A percentile compares a stretch with the other conserved stretches of the same genome.
These are phyloP conservation scores for Cutaneotrichosporon daszewskae DNA, from an alignment of 1,284 basidiomycete species.

Conservation along the genomic window DNA sequence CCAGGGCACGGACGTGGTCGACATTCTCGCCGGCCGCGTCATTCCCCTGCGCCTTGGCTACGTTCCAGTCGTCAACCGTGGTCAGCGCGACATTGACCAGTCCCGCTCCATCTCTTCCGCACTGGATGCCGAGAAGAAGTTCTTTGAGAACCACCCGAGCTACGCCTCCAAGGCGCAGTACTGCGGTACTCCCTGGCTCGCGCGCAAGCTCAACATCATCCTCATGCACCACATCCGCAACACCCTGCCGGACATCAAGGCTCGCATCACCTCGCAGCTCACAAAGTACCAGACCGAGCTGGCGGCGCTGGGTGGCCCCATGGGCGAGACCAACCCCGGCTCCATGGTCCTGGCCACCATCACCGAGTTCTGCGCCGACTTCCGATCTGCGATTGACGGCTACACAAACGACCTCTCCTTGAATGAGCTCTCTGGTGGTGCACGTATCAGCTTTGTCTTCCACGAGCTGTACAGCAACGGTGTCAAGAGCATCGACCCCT, in stretches of 20 bases:
- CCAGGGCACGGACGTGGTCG: slow-evolving; percentile 92
- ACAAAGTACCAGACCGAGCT: slow-evolving; percentile 83
- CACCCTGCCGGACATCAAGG: slow-evolving; percentile 94
- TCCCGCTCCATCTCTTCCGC: slow-evolving; percentile 78
- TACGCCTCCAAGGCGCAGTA: slow-evolving; percentile 92
- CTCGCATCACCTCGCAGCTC: slow-evolving; percentile 78
- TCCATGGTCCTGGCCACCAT: slow-evolving; percentile 91
- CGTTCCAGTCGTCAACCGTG: slow-evolving; percentile 94
- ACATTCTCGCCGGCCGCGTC: slow-evolving; percentile 91
- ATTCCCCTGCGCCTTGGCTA: slow-evolving; percentile 94
- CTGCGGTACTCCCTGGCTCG: slow-evolving; percentile 96
- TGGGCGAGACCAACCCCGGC: slow-evolving; percentile 76
- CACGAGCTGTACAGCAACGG: slow-evolving; percentile 97
- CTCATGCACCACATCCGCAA: slow-evolving; percentile 97
- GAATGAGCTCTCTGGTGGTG: slow-evolving; percentile 94
- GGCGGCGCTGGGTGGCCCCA: slow-evolving; percentile 72
- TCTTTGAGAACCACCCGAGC: slow-evolving; percentile 87
- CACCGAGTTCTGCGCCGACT: slow-evolving; percentile 94
- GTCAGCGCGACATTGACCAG: slow-evolving; percentile 90
- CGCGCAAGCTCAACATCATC: slow-evolving; percentile 95
- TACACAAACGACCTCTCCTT: slow-evolving; percentile 90
- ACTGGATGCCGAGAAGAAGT: slow-evolving; percentile 81
- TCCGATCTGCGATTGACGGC: slow-evolving; percentile 93
- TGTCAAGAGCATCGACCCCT: slow-evolving; percentile 91
- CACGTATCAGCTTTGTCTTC: slow-evolving; percentile 96